Evolutionary conservation across 306 rosid species (phyloP).

Genomic region (Sicyos edulis): DNA sequence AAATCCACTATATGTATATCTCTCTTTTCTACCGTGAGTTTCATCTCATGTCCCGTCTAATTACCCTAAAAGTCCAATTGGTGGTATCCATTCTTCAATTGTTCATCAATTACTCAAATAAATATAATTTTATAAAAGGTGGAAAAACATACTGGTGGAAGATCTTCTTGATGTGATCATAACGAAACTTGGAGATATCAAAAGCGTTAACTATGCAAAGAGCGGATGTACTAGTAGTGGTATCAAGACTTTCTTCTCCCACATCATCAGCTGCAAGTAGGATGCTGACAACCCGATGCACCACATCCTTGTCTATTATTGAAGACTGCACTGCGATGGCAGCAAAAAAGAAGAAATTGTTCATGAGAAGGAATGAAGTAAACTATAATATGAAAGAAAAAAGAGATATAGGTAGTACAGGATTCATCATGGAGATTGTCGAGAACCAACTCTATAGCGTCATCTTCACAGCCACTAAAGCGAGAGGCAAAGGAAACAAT

Average conservation of each 20-base stretch:
- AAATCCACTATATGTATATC: not conserved
- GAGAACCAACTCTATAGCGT: slow-evolving; percentile 58
- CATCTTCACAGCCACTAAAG: slow-evolving; percentile 41
- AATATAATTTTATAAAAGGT: not conserved
- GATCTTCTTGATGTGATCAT: slow-evolving; percentile 59
- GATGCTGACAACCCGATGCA: slow-evolving; percentile 42
- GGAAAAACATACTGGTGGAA: slow-evolving; percentile 47
- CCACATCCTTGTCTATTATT: slow-evolving; percentile 54
- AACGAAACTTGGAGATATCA: slow-evolving; percentile 46
- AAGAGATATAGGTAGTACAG: slow-evolving; percentile 25
- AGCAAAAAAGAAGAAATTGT: not conserved
- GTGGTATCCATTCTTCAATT: not conserved
- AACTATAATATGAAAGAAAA: not conserved
- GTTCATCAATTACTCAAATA: not conserved
- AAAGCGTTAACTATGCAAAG: slow-evolving; percentile 55
- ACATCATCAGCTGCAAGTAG: slow-evolving; percentile 46
- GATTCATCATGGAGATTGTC: slow-evolving; percentile 47
- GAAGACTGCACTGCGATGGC: slow-evolving; percentile 52
- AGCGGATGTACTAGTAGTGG: slow-evolving; percentile 22
- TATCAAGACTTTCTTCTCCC: slow-evolving; percentile 25
- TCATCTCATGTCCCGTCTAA: not conserved
- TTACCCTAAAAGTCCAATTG: not conserved
- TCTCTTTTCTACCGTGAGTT: not conserved
- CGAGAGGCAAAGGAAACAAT: slow-evolving; percentile 60
- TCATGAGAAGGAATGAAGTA: not conserved